Evolutionary conservation across 2,329 filamentous ascomycete genomes (phyloP).

Genomic region (Huntiella decipiens): DNA sequence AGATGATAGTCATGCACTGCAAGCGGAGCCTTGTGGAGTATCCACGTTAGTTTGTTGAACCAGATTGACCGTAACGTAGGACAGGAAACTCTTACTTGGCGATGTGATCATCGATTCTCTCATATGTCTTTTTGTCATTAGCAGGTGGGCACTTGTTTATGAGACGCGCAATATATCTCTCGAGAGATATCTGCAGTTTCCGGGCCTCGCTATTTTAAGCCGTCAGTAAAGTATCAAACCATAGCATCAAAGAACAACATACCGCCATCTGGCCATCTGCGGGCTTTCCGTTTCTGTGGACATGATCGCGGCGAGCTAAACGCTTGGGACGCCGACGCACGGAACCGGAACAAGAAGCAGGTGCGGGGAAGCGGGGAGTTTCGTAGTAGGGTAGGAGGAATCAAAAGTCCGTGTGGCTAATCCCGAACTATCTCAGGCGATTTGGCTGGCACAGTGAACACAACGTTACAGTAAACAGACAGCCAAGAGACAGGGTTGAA

Average conservation of each 20-base stretch:
- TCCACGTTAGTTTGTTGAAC: neutral
- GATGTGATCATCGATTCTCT: slow-evolving; percentile 25
- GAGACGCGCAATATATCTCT: slow-evolving; percentile 25
- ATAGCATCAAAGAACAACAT: neutral
- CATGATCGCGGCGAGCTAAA: slow-evolving; percentile 1
- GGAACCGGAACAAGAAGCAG: neutral
- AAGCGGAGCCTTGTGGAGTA: slow-evolving; percentile 26
- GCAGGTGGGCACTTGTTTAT: slow-evolving; percentile 19
- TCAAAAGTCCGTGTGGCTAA: neutral
- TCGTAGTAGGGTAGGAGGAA: neutral
- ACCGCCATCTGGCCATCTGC: slow-evolving; percentile 12
- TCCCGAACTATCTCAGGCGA: neutral
- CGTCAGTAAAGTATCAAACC: neutral
- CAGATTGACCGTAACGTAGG: neutral
- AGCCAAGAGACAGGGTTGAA: neutral
- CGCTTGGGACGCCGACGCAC: neutral
- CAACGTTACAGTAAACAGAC: neutral
- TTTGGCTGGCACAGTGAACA: neutral
- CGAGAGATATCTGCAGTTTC: slow-evolving; percentile 25
- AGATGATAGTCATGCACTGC: slow-evolving; percentile 52
- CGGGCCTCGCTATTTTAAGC: slow-evolving; percentile 21
- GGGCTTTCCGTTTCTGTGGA: slow-evolving; percentile 9
- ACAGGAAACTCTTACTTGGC: slow-evolving; percentile 21
- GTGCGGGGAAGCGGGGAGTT: neutral
- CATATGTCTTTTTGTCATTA: slow-evolving; percentile 24